Base-by-base conservation (phyloP, 2,329 filamentous ascomycete genomes). In the Aureobasidium vineae region DNA sequence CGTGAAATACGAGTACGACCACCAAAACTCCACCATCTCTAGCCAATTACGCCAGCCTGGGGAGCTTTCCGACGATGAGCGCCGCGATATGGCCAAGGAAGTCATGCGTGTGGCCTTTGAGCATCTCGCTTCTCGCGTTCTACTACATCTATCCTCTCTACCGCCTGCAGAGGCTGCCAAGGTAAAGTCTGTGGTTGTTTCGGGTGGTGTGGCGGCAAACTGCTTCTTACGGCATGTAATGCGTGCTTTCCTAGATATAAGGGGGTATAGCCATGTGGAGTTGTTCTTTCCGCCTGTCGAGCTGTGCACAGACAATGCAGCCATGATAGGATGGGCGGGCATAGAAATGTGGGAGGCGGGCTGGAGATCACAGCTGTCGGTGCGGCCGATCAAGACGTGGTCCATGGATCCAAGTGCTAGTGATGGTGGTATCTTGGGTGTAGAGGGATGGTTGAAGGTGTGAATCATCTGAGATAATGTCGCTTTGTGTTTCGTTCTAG, bases 241-340 rank as follows among this genome's bases (percentile, higher is more conserved):
- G 63, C 69, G 70, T 36, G 66, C 70, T n/a, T 85, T 82, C 60
- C 79, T 97, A 49, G 84, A 88, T 69, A 84, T 81, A n/a, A 84
- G 89, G 50, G 90, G 90, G 0, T 88, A 86, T 73, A 73, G 75
- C 0, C 72, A 86, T 69, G 76, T 96, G 33, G 72, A 82, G 13
- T 76, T 97, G 8, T 78, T 88, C 36, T 90, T 89, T 65, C 94
- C 95, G n/a, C 92, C 92, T 2, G 77, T 85, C 11, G 81, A 83
- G 49, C 82, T 94, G 63, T 98, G 95, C 75, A 97, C 92, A 0
- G 95, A 99, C 74, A 98, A 99, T 77, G 95, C 95, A 15, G 91
- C 92, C 56, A 99, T 99, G 95, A 93, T 98, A 75, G 94, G 90
- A 1, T 98, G 95, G 94, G 83, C 93, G 0, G 95, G 90, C 0